Evolutionary conservation across 1,139 yeast species (phyloP).

Genomic region (Yamadazyma friedrichii): DNA sequence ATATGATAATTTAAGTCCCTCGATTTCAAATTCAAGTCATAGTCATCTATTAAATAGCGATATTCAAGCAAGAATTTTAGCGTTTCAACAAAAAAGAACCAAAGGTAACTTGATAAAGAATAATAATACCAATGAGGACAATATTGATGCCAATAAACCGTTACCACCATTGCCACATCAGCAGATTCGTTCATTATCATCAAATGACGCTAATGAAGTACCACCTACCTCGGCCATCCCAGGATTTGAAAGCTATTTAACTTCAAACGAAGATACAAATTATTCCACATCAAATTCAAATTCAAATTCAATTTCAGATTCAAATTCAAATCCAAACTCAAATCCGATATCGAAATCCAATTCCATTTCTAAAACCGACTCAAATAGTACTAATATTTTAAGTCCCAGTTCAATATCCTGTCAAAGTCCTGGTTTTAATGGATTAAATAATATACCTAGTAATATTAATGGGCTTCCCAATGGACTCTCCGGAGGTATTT

Average conservation of each 20-base stretch:
- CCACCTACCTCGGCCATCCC: not conserved
- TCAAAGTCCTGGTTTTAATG: not conserved
- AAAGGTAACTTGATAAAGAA: conserved; percentile 16
- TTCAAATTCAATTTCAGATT: not conserved
- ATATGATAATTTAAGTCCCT: conserved; percentile 8
- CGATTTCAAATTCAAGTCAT: conserved; percentile 7
- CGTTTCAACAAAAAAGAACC: conserved; percentile 68
- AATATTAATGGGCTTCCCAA: conserved; percentile 1
- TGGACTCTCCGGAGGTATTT: not conserved
- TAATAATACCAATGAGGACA: not conserved
- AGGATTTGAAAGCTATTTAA: not conserved
- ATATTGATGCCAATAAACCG: conserved; percentile 8
- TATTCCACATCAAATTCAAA: not conserved
- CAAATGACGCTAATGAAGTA: conserved; percentile 15
- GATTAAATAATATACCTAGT: not conserved
- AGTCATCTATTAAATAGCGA: conserved; percentile 50
- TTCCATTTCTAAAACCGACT: conserved; percentile 1
- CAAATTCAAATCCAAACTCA: not conserved
- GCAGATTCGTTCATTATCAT: conserved; percentile 14
- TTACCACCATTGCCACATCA: conserved; percentile 17
- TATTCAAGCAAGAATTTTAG: conserved; percentile 71
- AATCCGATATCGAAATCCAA: conserved; percentile 2
- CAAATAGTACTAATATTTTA: conserved; percentile 13
- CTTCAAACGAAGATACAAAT: not conserved
- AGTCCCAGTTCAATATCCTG: not conserved